Conservation (phyloP, 2,329 filamentous ascomycete species). For the Pestalotiopsis sp. region DNA sequence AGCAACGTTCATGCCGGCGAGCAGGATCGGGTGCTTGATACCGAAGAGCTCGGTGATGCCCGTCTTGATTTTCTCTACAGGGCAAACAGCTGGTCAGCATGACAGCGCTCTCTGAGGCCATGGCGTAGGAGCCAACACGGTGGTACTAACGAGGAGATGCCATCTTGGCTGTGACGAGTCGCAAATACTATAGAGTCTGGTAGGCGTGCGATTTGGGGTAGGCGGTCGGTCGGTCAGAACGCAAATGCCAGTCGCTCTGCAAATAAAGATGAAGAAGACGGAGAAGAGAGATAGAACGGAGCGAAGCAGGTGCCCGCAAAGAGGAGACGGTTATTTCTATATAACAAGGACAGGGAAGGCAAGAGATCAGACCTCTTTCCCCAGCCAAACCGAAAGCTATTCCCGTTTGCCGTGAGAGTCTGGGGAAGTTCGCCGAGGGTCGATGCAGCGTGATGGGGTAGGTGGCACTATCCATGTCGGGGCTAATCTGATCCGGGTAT, state of each 20-base stretch:
- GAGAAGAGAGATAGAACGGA: not conserved
- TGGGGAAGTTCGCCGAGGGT: conserved; percentile 12
- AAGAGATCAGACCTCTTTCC: not conserved
- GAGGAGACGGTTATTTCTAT: not conserved
- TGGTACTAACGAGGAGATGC: conserved; percentile 23
- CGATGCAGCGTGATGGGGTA: conserved; percentile 4
- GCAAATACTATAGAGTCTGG: not conserved
- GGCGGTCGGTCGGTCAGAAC: not conserved
- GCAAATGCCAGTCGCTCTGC: not conserved
- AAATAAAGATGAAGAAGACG: not conserved
- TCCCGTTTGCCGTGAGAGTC: conserved; percentile 7
- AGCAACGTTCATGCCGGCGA: conserved; percentile 99
- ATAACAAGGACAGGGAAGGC: not conserved
- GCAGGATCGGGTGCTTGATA: conserved; percentile 94
- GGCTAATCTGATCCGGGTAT: conserved; percentile 1
- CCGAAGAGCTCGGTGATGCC: conserved; percentile 93
- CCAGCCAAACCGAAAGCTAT: not conserved
- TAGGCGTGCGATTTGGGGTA: not conserved
- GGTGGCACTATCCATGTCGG: not conserved
- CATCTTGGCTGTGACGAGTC: conserved; percentile 25
- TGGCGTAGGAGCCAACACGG: not conserved
- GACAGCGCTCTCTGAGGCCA: not conserved
- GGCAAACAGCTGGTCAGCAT: conserved; percentile 22
- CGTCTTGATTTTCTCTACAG: conserved; percentile 82
- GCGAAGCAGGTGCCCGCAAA: not conserved